Conservation (phyloP, 306 rosid species). For the Corylus heterophylla region DNA sequence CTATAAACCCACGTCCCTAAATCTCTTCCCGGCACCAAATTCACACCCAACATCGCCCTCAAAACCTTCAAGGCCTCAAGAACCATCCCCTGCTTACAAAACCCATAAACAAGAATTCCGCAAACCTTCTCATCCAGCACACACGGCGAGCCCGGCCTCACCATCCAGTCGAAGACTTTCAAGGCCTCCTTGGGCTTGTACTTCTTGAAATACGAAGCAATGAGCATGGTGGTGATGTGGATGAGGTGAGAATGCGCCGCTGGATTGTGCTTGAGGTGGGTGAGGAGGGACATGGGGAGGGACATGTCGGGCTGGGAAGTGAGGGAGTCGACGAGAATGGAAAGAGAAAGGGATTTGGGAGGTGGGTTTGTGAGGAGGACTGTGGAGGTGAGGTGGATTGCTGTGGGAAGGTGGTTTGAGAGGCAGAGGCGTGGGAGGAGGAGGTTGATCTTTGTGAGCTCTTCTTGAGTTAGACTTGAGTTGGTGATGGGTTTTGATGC, state of each 20-base stretch:
- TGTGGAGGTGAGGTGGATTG: conserved; percentile 46
- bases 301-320: conserved; percentile 50
- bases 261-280: conserved; percentile 53
- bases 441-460: conserved; percentile 45
- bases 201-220: conserved; percentile 37
- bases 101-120: conserved; percentile 43
- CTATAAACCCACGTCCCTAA: conserved; percentile 36
- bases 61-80: conserved; percentile 54
- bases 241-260: conserved; percentile 32
- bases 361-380: conserved; percentile 54
- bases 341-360: conserved; percentile 46
- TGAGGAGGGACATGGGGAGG: conserved; percentile 62
- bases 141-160: conserved; percentile 52
- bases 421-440: conserved; percentile 67
- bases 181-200: conserved; percentile 46
- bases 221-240: conserved; percentile 41
- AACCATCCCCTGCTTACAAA: conserved; percentile 43
- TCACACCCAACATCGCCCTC: conserved; percentile 39
- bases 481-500: background rate
- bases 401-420: conserved; percentile 47
- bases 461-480: conserved; percentile 32
- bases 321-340: conserved; percentile 46
- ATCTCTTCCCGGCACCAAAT: conserved; percentile 17
- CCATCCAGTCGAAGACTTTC: conserved; percentile 55
- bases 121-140: conserved; percentile 35